Evolutionary conservation across 179 eudicot species (phyloP), one percentile per base, ranked within the genome.

Genomic region (Heliamphora ciliata): DNA sequence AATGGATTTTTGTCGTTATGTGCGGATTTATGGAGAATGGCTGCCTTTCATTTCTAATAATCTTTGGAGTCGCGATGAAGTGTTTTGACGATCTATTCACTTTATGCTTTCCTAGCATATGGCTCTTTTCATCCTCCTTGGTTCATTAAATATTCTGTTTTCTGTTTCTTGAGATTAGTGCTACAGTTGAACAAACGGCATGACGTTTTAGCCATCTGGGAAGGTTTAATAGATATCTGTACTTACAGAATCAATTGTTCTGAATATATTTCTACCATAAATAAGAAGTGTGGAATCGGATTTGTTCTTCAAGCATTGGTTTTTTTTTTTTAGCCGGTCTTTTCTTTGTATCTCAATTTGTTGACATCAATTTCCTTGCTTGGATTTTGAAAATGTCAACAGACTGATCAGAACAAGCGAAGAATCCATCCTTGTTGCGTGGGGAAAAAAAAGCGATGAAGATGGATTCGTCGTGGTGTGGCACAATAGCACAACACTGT

Each of bases 21-120:
- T 46, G 52, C 8, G 63, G 60, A 55, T 77, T 61, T 63, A 11
- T 63, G 71, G 69, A 47, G 74, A 70, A 70, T 71, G 76, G 56
- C 68, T 46, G 31, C 15, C 31, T 61, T 77, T 9, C 14, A 61
- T 63, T 78, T 66, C 73, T 66, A 86, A 86, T 86, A 86, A 86
- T 77, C 81, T 77, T 46, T 81, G 82, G 64, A 79, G 77, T 82
- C 80, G 74, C 46, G 81, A 74, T 78, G 73, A 74, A 78, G 81
- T 61, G 65, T 31, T 31, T 65, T 18, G 66, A 76, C 60, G 48
- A 80, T 56, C 46, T 54, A 79, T 24, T 76, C 78, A 77, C 75
- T 77, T 74, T 55, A 80, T 60, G 67, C 64, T 72, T 59, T 71
- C 14, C 59, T 81, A n/a, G 70, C 60, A 60, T 50, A 50, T 7